These are phyloP conservation scores for Angomonas deanei DNA, from an alignment of 208 protist species.

Conservation along the genomic window DNA sequence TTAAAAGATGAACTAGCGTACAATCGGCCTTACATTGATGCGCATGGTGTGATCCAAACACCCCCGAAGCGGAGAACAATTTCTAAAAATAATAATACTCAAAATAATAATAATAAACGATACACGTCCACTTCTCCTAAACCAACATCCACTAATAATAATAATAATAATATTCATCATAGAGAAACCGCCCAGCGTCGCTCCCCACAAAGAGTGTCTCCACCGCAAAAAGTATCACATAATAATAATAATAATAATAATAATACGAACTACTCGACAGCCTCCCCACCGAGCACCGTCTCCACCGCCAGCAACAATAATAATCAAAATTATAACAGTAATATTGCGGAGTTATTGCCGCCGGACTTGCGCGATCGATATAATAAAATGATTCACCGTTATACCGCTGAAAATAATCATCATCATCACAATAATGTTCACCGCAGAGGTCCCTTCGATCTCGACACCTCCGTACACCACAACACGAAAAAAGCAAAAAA, in stretches of 20 bases:
- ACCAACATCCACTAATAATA: background rate
- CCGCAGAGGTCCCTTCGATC: background rate
- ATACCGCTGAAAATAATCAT: background rate
- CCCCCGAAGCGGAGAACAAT: background rate
- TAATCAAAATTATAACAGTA: background rate
- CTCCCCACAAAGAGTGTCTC: no score
- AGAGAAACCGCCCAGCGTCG: background rate
- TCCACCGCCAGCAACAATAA: background rate
- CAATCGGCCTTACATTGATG: background rate
- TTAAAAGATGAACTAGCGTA: no score
- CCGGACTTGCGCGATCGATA: background rate
- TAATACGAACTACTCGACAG: background rate
- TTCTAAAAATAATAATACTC: background rate
- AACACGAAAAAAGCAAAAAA: no score
- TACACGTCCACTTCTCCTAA: background rate
- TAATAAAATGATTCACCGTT: background rate
- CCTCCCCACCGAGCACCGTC: background rate
- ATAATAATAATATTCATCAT: background rate
- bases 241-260: no score
- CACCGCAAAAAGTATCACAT: no score
- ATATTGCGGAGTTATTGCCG: background rate
- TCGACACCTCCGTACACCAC: no score
- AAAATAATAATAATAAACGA: conserved; percentile 1
- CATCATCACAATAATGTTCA: background rate
- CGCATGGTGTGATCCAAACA: background rate